Evolutionary conservation across 805 yeast genomes (phyloP).

Genomic region (Priceomyces melissophilus): DNA sequence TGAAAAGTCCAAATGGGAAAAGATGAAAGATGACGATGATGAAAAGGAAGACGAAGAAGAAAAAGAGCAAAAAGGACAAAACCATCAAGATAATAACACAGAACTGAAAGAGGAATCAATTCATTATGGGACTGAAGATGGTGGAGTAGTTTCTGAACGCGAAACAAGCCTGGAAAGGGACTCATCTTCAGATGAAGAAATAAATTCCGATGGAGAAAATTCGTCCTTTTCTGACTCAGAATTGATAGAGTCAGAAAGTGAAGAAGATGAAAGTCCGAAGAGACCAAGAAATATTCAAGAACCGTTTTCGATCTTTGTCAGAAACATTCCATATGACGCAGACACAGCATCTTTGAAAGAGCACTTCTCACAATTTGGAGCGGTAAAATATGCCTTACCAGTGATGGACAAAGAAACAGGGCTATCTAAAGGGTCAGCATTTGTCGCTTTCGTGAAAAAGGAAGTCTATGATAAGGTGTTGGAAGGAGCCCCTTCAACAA

Average conservation of each 20-base stretch:
- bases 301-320: conserved; percentile 71
- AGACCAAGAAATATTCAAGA: conserved; percentile 60
- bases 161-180: conserved; percentile 32
- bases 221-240: conserved; percentile 32
- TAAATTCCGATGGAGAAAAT: conserved; percentile 30
- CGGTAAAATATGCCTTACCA: conserved; percentile 88
- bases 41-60: conserved; percentile 39
- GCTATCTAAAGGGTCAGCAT: conserved; percentile 89
- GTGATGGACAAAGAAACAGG: conserved; percentile 85
- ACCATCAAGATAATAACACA: conserved; percentile 37
- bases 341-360: conserved; percentile 71
- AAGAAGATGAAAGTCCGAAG: conserved; percentile 13
- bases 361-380: conserved; percentile 82
- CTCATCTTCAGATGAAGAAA: conserved; percentile 23
- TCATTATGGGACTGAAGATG: conserved; percentile 32
- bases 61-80: conserved; percentile 35
- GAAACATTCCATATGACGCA: conserved; percentile 94
- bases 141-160: conserved; percentile 26
- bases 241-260: conserved; percentile 20
- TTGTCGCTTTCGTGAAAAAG: conserved; percentile 74
- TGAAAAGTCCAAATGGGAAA: conserved; percentile 81
- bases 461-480: conserved; percentile 67
- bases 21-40: conserved; percentile 37
- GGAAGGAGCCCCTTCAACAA: conserved; percentile 70
- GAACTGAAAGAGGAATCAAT: conserved; percentile 33